Base-by-base conservation (phyloP, 148 eudicot species). In the Rheum nobile region DNA sequence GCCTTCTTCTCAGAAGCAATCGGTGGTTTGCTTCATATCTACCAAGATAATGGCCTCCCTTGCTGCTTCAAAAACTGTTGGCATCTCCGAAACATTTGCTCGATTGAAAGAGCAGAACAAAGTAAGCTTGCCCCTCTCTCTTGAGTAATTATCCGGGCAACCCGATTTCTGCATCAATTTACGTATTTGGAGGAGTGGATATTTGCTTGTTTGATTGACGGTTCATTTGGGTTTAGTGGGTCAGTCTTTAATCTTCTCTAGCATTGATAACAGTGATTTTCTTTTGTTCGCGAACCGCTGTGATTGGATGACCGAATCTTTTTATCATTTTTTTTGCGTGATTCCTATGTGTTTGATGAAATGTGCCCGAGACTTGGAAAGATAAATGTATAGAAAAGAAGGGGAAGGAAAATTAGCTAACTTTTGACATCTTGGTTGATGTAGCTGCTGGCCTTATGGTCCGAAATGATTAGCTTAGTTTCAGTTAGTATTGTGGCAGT, bases 41-140 rank as follows among this genome's bases (percentile, higher is more conserved):
- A 65, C 70, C 70, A 65, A 65, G 39, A 65, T 65, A 4, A 65
- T 29, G 70, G 70, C 70, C 41, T 13, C 70, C 14, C 70, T 65
- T 7, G 72, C 88, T 31, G 67, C 77, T 22, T 74, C 75, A 41
- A 74, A 81, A 16, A 73, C 86, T 6, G 75, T 86, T 67, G 90
- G 98, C 19, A 72, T 93, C 26, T 89, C 95, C 0, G 88, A 93
- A 67, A 93, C 98, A 46, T 93, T 93, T 84, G 73, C 83, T 29
- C 83, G 76, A 59, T 78, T 93, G 80, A 89, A 73, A 73, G 74
- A 82, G 54, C 84, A 88, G 48, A 90, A 92, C 54, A 91, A 89
- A 77, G 98, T 93, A 76, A 32, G 38, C 70, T 26, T 29, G 31
- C 10, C 67, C 67, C 1, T 8, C 14, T 59, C 17, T 59, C 12